Evolutionary conservation across 208 protist species (phyloP), one percentile per base, ranked within the genome.

Genomic region (Lotmaria passim): DNA sequence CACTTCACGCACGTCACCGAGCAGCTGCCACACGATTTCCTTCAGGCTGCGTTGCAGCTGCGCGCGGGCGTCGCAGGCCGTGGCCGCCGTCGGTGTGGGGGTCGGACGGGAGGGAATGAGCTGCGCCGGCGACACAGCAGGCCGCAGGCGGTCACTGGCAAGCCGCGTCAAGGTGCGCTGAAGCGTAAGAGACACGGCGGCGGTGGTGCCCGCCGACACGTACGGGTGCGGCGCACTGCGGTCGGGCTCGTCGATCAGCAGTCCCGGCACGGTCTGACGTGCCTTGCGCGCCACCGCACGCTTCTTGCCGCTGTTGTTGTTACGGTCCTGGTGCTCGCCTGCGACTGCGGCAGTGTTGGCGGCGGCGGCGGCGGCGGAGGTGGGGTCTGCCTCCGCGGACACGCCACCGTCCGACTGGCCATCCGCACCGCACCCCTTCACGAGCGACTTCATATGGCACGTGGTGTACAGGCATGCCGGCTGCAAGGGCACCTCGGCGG

Each of bases 161-260:
- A 96, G 83, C 23, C 78, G 85, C 31, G 85, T 85, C 34, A 97
- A 66, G 8, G 93, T 86, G 44, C 75, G 84, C 52, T 85, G 77
- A 44, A 96, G 62, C 7, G 52, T 53, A 31, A 97, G 51, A 0
- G 81, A 83, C n/a, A 97, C 34, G 6, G 43, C 50, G 3, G 88
- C 83, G n/a, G 59, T 58, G 3, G 93, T 94, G 43, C 69, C 76
- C 38, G 78, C 57, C n/a, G 66, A 38, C 17, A 79, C 41, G 69
- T 95, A 96, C 26, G 91, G 93, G 75, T 97, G 90, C 47, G 81
- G 64, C n/a, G 59, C 81, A n/a, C 75, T 65, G 23, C 59, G 57
- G 43, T 86, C 78, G 24, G 68, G 65, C 63, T 87, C 89, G 48
- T 94, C 90, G 46, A 78, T 78, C 19, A 95, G 80, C 23, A 79